These are phyloP conservation scores for Sporothrix pseudoabietina DNA, from an alignment of 2,329 filamentous ascomycete genomes.

Conservation along the genomic window DNA sequence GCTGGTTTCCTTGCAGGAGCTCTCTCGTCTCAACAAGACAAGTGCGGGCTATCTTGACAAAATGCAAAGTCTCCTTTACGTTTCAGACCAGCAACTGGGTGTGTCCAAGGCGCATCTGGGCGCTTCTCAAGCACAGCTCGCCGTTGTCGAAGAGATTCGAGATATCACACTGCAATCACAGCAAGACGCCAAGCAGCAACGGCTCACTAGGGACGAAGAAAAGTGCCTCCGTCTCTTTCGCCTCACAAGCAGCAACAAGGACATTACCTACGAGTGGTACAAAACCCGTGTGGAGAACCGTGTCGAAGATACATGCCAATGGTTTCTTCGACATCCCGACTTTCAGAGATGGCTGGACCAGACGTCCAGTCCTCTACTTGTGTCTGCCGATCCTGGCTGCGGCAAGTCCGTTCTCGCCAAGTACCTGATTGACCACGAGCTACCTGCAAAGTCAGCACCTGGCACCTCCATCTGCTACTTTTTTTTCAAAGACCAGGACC, in stretches of 20 bases:
- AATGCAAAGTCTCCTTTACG: neutral
- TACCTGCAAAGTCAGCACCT: slow-evolving; percentile 31
- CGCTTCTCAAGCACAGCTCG: neutral
- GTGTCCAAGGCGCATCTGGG: neutral
- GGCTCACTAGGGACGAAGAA: neutral
- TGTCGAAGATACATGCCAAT: slow-evolving; percentile 40
- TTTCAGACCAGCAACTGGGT: neutral
- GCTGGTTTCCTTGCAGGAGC: slow-evolving; percentile 18
- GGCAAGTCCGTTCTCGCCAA: slow-evolving; percentile 46
- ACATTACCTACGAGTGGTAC: slow-evolving; percentile 39
- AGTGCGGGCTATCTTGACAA: neutral
- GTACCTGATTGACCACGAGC: slow-evolving; percentile 40
- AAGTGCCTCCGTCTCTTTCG: neutral
- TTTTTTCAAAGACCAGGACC: slow-evolving; percentile 48
- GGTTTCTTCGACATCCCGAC: slow-evolving; percentile 41
- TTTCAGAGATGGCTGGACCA: slow-evolving; percentile 40
- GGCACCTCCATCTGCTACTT: slow-evolving; percentile 45
- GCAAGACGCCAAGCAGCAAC: neutral
- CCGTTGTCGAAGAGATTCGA: neutral
- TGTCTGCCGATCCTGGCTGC: slow-evolving; percentile 46
- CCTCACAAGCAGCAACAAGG: neutral
- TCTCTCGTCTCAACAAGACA: slow-evolving; percentile 25
- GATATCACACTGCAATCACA: neutral
- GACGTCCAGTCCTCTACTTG: slow-evolving; percentile 40
- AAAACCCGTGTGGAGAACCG: slow-evolving; percentile 38